A percentile compares a stretch with the other conserved stretches of the same genome.
phyloP scores from a whole-genome alignment of 1,284 basidiomycete species.

The Coniferiporia weirii region DNA sequence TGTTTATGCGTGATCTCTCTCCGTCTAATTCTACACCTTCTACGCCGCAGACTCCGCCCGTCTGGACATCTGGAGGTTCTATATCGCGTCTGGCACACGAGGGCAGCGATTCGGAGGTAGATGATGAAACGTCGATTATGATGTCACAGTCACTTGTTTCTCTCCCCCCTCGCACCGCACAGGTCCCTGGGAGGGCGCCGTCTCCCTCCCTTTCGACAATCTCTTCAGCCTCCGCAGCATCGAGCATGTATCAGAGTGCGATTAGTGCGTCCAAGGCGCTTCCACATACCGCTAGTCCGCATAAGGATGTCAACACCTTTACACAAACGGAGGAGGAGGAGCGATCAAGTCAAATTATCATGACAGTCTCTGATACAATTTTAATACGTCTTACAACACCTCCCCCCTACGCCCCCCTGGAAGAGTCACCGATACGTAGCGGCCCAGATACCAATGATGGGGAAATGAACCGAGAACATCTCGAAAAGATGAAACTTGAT shows the following conservation, averaged over 20 bases:
- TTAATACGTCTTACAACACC: conserved; percentile 46
- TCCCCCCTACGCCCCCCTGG: conserved; percentile 1
- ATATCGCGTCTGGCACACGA: neutral
- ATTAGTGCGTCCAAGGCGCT: conserved; percentile 36
- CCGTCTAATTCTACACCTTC: conserved; percentile 17
- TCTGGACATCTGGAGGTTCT: neutral
- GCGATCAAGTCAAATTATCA: conserved; percentile 24
- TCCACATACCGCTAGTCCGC: neutral
- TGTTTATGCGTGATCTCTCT: conserved; percentile 37
- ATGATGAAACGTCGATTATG: conserved; percentile 57
- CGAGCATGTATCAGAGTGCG: conserved; percentile 73
- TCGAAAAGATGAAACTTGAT: conserved; percentile 26
- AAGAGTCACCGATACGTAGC: conserved; percentile 11
- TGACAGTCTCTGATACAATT: conserved; percentile 56
- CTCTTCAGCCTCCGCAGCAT: conserved; percentile 35
- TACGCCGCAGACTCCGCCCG: conserved; percentile 19
- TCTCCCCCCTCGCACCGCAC: conserved; percentile 34
- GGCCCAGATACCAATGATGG: conserved; percentile 20
- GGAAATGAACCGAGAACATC: neutral
- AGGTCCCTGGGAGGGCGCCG: conserved; percentile 32
- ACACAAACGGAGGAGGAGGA: conserved; percentile 5
- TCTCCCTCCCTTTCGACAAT: conserved; percentile 38
- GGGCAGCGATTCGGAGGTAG: conserved; percentile 35
- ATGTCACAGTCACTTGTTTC: conserved; percentile 74
- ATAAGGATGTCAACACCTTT: conserved; percentile 15